These are phyloP conservation scores for Kitagawia praeruptora DNA, from an alignment of 129 eudicot species.

Conservation along the genomic window DNA sequence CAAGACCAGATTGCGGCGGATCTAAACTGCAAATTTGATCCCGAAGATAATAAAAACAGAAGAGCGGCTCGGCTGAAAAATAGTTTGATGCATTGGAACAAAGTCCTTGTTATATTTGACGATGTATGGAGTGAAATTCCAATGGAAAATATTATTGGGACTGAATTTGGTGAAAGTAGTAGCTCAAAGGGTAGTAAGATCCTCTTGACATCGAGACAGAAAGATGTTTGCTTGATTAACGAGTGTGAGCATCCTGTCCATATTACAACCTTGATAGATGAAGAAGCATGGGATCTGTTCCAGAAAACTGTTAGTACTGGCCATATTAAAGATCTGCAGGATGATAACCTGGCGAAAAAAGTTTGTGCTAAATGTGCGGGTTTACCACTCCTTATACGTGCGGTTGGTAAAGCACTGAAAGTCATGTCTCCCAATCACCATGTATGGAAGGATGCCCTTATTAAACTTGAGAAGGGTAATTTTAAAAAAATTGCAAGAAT, in stretches of 20 bases:
- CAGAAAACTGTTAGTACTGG: background rate
- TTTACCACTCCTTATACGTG: background rate
- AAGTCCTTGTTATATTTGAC: background rate
- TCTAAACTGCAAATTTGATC: background rate
- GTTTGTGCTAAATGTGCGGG: background rate
- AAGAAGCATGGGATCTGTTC: conserved; percentile 12
- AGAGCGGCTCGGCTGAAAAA: background rate
- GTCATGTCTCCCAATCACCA: background rate
- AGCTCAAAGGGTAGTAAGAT: conserved; percentile 1
- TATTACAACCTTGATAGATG: background rate
- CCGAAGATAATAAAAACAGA: background rate
- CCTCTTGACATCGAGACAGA: background rate
- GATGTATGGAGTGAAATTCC: conserved; percentile 6
- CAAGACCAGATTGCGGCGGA: background rate
- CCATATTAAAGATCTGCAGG: background rate
- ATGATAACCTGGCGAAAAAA: background rate
- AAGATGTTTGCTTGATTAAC: background rate
- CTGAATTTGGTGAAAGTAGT: background rate
- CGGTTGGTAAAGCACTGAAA: background rate
- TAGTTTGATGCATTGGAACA: background rate
- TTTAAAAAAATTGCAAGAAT: no score
- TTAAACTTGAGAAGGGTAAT: background rate
- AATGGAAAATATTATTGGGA: background rate
- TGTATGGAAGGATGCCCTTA: background rate
- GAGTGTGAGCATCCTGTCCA: background rate